These are phyloP conservation scores for Alternaria postmessia DNA, from an alignment of 2,329 filamentous ascomycete genomes.

Conservation along the genomic window DNA sequence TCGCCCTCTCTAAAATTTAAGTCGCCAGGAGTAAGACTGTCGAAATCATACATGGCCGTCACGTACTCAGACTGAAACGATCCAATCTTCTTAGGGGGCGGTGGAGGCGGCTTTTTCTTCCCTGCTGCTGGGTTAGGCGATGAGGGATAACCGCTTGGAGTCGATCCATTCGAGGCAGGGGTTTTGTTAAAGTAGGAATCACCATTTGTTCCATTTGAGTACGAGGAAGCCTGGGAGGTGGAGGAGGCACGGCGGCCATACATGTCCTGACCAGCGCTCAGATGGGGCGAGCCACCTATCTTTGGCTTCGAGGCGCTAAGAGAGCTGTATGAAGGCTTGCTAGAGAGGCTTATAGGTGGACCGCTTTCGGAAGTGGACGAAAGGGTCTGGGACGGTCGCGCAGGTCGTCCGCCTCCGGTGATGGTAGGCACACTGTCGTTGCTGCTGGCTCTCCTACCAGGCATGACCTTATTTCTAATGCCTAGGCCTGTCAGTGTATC, in stretches of 20 bases:
- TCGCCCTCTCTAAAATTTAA: constrained; percentile 80
- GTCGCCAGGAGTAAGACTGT: constrained; percentile 73
- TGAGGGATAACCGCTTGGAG: constrained; percentile 30
- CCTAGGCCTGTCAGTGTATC: constrained; percentile 58
- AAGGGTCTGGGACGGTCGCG: constrained; percentile 35
- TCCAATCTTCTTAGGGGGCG: constrained; percentile 67
- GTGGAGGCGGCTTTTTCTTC: constrained; percentile 80
- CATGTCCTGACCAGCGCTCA: constrained; percentile 39
- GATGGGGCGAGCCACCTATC: constrained; percentile 46
- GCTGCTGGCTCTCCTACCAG: constrained; percentile 39
- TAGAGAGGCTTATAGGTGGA: constrained; percentile 42
- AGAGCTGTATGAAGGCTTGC: constrained; percentile 46
- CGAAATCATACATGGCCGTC: constrained; percentile 78
- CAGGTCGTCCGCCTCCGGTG: constrained; percentile 33
- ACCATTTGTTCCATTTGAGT: constrained; percentile 40
- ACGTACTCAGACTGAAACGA: constrained; percentile 65
- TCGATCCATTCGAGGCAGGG: constrained; percentile 50
- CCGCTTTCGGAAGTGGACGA: constrained; percentile 39
- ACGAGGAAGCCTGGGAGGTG: constrained; percentile 42
- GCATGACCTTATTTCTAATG: constrained; percentile 54
- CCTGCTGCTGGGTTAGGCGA: constrained; percentile 55
- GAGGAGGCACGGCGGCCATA: constrained; percentile 44
- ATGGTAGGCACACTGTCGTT: constrained; percentile 48
- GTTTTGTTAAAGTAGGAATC: constrained; percentile 52
- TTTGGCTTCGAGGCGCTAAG: constrained; percentile 46